Evolutionary conservation across 345 rosid species (phyloP).

Genomic region (Ceriops decandra): DNA sequence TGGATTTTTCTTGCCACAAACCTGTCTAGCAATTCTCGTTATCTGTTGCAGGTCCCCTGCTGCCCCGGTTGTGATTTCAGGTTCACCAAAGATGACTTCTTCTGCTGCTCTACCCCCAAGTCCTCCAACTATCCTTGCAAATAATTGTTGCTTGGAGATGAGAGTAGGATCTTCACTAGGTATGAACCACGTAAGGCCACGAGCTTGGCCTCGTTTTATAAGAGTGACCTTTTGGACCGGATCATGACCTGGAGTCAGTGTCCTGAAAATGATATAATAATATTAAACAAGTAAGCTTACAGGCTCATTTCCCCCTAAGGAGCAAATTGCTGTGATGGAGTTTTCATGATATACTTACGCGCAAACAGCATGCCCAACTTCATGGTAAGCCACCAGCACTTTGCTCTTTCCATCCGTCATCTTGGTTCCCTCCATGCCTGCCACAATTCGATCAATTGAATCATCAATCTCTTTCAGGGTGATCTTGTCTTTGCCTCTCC

Average conservation of each 20-base stretch:
- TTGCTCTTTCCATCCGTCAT: conserved; percentile 74
- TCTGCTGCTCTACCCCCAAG: conserved; percentile 76
- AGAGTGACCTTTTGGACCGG: conserved; percentile 67
- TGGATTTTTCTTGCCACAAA: conserved; percentile 7
- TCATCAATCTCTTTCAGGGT: conserved; percentile 59
- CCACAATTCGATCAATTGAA: conserved; percentile 61
- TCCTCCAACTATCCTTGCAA: conserved; percentile 69
- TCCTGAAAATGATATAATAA: conserved; percentile 25
- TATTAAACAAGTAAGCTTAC: not conserved
- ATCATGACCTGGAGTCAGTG: conserved; percentile 65
- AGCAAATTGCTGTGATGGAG: too few species aligned
- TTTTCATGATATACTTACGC: conserved; percentile 38
- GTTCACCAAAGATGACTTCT: conserved; percentile 65
- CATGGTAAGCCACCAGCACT: conserved; percentile 64
- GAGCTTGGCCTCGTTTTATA: conserved; percentile 73
- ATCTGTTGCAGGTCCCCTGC: conserved; percentile 65
- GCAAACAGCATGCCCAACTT: conserved; percentile 69
- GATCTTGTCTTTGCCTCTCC: conserved; percentile 60
- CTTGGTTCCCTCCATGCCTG: conserved; percentile 75
- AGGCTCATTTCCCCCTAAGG: too few species aligned
- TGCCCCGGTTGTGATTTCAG: conserved; percentile 69
- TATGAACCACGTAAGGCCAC: conserved; percentile 77
- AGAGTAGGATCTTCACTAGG: conserved; percentile 58
- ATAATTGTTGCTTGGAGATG: conserved; percentile 54
- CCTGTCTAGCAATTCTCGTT: conserved; percentile 71